Conservation (phyloP, 208 protist genomes). For the Trypanosoma scelopori region DNA sequence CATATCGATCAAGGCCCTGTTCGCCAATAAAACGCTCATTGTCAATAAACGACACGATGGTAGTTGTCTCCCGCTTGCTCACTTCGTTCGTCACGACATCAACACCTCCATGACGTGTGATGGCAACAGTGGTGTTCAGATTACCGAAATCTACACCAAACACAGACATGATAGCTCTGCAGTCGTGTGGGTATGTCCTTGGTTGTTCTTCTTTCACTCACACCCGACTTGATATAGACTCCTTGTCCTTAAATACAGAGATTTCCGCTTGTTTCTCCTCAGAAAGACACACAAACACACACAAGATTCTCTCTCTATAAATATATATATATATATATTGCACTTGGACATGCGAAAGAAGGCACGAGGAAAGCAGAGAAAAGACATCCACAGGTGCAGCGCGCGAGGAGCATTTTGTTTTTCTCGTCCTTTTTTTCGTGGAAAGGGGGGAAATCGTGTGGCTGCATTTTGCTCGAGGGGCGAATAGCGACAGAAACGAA, state of each 20-base stretch:
- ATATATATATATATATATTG: slow-evolving; percentile 7
- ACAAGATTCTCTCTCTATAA: neutral
- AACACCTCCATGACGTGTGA: slow-evolving; percentile 84
- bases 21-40: slow-evolving; percentile 92
- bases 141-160: slow-evolving; percentile 93
- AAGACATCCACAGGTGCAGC: neutral
- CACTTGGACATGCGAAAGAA: neutral
- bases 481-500: too few species aligned
- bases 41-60: slow-evolving; percentile 87
- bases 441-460: too few species aligned
- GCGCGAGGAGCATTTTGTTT: too few species aligned
- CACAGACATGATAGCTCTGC: slow-evolving; percentile 71
- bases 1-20: slow-evolving; percentile 71
- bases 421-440: too few species aligned
- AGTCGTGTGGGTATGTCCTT: slow-evolving; percentile 10
- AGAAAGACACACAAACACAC: slow-evolving; percentile 4
- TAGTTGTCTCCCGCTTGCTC: slow-evolving; percentile 85
- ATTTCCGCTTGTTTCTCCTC: too few species aligned
- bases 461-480: too few species aligned
- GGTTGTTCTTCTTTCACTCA: slow-evolving; percentile 17
- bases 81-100: slow-evolving; percentile 93
- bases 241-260: slow-evolving; percentile 3
- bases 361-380: neutral
- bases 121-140: slow-evolving; percentile 84
- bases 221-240: neutral